Percentiles rank a stretch among this genome's conserved stretches.
phyloP scores from a whole-genome alignment of 306 rosid genomes.

The Cicer chorassanicum region DNA sequence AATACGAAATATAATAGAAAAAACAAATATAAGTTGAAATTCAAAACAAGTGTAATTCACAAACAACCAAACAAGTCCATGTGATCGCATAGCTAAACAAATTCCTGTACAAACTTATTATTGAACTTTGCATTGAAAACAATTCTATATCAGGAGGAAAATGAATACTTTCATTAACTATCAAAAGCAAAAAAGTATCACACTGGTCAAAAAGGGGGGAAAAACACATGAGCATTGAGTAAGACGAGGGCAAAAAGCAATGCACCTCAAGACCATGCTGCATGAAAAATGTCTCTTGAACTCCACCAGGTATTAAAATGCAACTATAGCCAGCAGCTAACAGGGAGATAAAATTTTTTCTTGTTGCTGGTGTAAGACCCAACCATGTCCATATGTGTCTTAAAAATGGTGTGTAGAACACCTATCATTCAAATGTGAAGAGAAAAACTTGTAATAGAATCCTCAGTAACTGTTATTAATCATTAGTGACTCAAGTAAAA shows the following conservation, averaged over 20 bases:
- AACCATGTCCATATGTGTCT: constrained; percentile 98
- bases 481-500: constrained; percentile 40
- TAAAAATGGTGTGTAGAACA: constrained; percentile 87
- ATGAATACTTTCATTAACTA: constrained; percentile 19
- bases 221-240: constrained; percentile 22
- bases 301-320: constrained; percentile 91
- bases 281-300: constrained; percentile 85
- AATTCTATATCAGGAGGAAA: constrained; percentile 31
- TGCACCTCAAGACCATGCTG: constrained; percentile 83
- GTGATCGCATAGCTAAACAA: constrained; percentile 26
- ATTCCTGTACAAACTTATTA: background rate
- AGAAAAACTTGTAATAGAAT: constrained; percentile 40
- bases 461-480: constrained; percentile 27
- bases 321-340: constrained; percentile 79
- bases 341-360: constrained; percentile 66
- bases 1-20: constrained; percentile 4
- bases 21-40: constrained; percentile 15
- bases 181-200: constrained; percentile 30
- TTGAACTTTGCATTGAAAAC: constrained; percentile 21
- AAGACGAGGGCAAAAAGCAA: constrained; percentile 30
- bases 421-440: constrained; percentile 57
- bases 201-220: constrained; percentile 9
- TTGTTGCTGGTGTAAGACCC: constrained; percentile 79
- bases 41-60: constrained; percentile 22
- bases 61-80: background rate